Conservation (phyloP, 2,329 filamentous ascomycete genomes). For the Xylaria sp. region DNA sequence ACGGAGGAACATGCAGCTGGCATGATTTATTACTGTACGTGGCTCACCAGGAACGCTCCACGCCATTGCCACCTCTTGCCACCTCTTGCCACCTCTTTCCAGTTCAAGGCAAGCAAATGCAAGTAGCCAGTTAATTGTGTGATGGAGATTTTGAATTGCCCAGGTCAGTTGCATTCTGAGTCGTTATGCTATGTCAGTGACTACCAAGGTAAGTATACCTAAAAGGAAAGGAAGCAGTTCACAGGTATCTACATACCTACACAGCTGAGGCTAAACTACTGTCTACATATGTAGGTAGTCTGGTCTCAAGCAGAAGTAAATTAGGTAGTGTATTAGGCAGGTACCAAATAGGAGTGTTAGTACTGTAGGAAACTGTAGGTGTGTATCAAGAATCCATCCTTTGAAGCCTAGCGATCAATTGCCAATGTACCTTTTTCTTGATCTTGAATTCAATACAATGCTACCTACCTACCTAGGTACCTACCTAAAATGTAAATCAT, state of each 20-base stretch:
- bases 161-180: neutral
- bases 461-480: neutral
- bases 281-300: too few species aligned
- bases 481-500: neutral
- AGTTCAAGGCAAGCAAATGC: constrained; percentile 16
- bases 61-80: constrained; percentile 21
- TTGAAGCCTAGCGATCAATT: too few species aligned
- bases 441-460: too few species aligned
- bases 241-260: neutral
- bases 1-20: constrained; percentile 12
- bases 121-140: constrained; percentile 16
- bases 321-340: neutral
- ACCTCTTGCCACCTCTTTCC: constrained; percentile 14
- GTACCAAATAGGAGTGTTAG: neutral
- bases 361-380: neutral
- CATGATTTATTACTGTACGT: constrained; percentile 36
- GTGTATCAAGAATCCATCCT: too few species aligned
- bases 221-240: neutral
- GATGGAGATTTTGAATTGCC: constrained; percentile 17
- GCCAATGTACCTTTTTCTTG: too few species aligned
- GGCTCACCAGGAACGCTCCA: constrained; percentile 34
- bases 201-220: constrained; percentile 10
- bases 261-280: neutral
- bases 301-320: neutral
- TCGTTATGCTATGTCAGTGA: constrained; percentile 9